These are phyloP conservation scores for Bremia lactucae DNA, from an alignment of 352 stramenopile genomes.

Conservation along the genomic window DNA sequence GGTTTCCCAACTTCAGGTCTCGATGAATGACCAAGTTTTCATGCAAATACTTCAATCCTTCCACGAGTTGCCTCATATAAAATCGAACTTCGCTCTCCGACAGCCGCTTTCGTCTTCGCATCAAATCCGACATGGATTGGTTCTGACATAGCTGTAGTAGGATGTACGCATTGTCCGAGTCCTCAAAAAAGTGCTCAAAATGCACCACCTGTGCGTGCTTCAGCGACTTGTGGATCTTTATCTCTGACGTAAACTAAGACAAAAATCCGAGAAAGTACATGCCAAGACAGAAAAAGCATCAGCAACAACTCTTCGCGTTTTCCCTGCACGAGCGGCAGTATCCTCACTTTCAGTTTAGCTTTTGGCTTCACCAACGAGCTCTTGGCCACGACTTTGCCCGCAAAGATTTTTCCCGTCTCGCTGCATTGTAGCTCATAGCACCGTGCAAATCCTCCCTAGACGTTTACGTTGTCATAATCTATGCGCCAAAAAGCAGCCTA, in stretches of 20 bases:
- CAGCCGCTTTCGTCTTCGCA: slow-evolving; percentile 90
- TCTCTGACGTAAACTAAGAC: slow-evolving; percentile 87
- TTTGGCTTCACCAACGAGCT: slow-evolving; percentile 93
- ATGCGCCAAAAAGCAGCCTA: too few species aligned
- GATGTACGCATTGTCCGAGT: slow-evolving; percentile 95
- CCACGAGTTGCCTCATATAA: slow-evolving; percentile 87
- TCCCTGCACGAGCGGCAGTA: not conserved
- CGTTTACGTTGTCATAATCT: not conserved
- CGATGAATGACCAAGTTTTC: slow-evolving; percentile 92
- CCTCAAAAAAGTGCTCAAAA: slow-evolving; percentile 98
- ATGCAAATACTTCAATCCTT: slow-evolving; percentile 93
- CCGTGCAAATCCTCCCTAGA: slow-evolving; percentile 93
- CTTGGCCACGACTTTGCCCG: slow-evolving; percentile 97
- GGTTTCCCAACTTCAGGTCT: slow-evolving; percentile 96
- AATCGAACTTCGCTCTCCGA: slow-evolving; percentile 92
- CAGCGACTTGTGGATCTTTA: slow-evolving; percentile 97
- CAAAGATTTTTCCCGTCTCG: slow-evolving; percentile 89
- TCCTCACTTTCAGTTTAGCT: slow-evolving; percentile 90
- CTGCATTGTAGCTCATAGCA: slow-evolving; percentile 93
- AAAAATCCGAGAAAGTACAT: slow-evolving; percentile 29
- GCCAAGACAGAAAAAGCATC: slow-evolving; percentile 14
- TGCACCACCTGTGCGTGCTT: slow-evolving; percentile 92
- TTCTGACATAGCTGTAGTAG: slow-evolving; percentile 96
- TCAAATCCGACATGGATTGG: slow-evolving; percentile 92
- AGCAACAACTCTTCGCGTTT: not conserved